Evolutionary conservation across 208 protist genomes (phyloP), one percentile per base, ranked within the genome.

Genomic region (Wallacemonas rigidus): DNA sequence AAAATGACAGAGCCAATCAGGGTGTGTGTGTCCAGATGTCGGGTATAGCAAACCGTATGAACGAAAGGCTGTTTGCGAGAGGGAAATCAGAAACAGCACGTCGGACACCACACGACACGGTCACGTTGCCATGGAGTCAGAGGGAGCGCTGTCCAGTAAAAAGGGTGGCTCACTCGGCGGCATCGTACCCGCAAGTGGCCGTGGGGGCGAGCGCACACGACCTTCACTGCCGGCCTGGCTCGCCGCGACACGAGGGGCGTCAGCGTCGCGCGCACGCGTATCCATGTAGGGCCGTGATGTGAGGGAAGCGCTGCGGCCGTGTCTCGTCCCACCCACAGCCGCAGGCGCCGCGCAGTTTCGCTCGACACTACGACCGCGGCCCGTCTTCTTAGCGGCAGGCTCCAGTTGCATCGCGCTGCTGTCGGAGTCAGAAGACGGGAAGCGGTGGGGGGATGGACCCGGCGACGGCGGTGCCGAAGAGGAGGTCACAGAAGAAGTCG

Each of bases 41-140:
- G 26, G 26, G 26, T 26, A 26, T 26, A 26, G 26, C 26, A 26
- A 26, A 26, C 26, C 26, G 26, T 26, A 26, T 26, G 26, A 26
- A 26, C 26, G 54, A 58, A 58, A 38, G 15, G 54, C 15, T 35
- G 54, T 11, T 58, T 7, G 54, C 54, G 54, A 58, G 1, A 58
- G 35, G 11, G 35, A 38, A 11, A 38, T 8, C 17, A 14, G 14
- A 8, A 51, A 26, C 26, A 26, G 26, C 26, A 26, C 26, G 26
- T 26, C 26, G 26, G 26, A 0, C 26, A 26, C 26, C 26, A 26
- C 26, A 26, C 26, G 26, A 40, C 36, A 43, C 36, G 41, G 12
- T 73, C 68, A 78, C 2, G 74, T 78, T 11, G 74, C 74, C 74
- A 74, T 78, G 35, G 74, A 78, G 47, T 69, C 60, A 1, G 68